Evolutionary conservation across 345 rosid genomes (phyloP).

Genomic region (Gossypium mustelinum): DNA sequence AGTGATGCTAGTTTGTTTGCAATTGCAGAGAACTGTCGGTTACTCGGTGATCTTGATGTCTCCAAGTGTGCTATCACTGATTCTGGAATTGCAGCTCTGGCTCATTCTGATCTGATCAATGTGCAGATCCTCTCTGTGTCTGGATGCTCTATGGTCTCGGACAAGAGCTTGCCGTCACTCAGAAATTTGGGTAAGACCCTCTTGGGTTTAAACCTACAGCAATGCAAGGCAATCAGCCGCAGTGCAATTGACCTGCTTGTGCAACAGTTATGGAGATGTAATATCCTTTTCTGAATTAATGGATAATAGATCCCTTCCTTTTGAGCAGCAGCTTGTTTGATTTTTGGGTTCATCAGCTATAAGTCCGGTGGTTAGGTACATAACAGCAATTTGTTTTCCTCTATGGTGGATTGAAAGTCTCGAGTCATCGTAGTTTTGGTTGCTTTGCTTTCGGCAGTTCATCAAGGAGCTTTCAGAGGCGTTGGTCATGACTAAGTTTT

Average conservation of each 20-base stretch:
- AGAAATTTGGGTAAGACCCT: conserved; percentile 57
- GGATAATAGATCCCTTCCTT: conserved; percentile 1
- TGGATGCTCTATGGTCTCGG: conserved; percentile 65
- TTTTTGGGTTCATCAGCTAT: conserved; percentile 49
- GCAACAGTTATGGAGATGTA: conserved; percentile 74
- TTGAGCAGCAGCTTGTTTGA: conserved; percentile 33
- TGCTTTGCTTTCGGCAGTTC: conserved; percentile 22
- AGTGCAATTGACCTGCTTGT: conserved; percentile 49
- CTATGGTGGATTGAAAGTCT: conserved; percentile 19
- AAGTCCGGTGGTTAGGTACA: conserved; percentile 18
- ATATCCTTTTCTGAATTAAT: conserved; percentile 55
- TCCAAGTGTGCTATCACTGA: conserved; percentile 68
- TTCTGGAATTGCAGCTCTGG: conserved; percentile 53
- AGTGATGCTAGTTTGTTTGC: conserved; percentile 59
- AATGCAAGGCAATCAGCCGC: conserved; percentile 64
- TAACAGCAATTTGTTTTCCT: conserved; percentile 24
- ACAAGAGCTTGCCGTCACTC: conserved; percentile 53
- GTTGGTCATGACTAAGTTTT: conserved; percentile 39
- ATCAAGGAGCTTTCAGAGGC: conserved; percentile 26
- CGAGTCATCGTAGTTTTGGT: conserved; percentile 5
- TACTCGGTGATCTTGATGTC: conserved; percentile 74
- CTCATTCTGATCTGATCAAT: conserved; percentile 51
- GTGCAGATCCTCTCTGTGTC: conserved; percentile 71
- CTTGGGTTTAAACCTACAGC: conserved; percentile 73
- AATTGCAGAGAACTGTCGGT: conserved; percentile 56